These are phyloP conservation scores for Lodderomyces jiufengensis DNA, from an alignment of 1,139 yeast species.

Conservation along the genomic window DNA sequence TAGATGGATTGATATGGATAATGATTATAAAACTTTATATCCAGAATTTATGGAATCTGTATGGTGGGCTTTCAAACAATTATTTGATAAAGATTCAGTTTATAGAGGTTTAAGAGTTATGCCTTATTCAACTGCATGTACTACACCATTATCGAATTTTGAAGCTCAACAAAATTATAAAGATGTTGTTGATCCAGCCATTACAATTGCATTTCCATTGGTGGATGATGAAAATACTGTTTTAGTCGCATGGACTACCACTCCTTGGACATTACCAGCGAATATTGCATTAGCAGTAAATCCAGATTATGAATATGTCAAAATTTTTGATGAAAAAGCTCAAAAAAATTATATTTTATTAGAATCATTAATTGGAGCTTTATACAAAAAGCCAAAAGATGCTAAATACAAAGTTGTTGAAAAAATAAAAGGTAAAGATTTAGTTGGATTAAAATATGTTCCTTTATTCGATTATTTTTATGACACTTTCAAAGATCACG, in stretches of 20 bases:
- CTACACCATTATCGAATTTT: conserved; percentile 94
- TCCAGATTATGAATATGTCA: conserved; percentile 87
- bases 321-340: conserved; percentile 84
- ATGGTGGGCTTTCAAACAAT: conserved; percentile 97
- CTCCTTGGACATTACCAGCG: conserved; percentile 99
- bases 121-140: conserved; percentile 98
- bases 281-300: conserved; percentile 89
- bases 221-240: conserved; percentile 75
- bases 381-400: conserved; percentile 91
- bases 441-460: conserved; percentile 72
- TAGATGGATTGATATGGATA: conserved; percentile 98
- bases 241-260: conserved; percentile 97
- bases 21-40: conserved; percentile 95
- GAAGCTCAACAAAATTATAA: conserved; percentile 98
- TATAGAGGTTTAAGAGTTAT: conserved; percentile 94
- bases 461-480: conserved; percentile 83
- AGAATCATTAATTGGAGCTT: conserved; percentile 73
- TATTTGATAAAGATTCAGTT: conserved; percentile 79
- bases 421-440: conserved; percentile 70
- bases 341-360: conserved; percentile 76
- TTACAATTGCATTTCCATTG: conserved; percentile 85
- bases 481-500: conserved; percentile 70
- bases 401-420: conserved; percentile 85
- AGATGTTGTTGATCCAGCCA: conserved; percentile 96
- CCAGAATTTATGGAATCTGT: conserved; percentile 96